Conservation (phyloP, 441 rosid species). For the Jatropha multifida region DNA sequence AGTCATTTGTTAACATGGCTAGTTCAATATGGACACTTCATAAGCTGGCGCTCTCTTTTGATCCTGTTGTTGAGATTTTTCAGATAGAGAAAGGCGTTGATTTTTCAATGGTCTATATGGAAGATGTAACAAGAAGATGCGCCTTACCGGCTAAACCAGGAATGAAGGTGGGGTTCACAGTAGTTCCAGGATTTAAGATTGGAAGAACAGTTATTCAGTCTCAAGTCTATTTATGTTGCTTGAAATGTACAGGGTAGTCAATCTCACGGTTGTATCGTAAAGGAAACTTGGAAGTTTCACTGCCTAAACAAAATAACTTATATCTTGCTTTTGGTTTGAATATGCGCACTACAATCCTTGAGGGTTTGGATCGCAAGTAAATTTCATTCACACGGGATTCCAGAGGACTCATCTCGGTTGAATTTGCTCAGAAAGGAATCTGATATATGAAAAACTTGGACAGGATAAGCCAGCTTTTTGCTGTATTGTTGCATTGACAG, state of each 20-base stretch:
- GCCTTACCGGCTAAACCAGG: constrained; percentile 36
- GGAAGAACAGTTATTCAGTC: constrained; percentile 64
- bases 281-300: constrained; percentile 6
- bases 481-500: not conserved
- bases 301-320: constrained; percentile 9
- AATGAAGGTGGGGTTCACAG: constrained; percentile 62
- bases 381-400: constrained; percentile 21
- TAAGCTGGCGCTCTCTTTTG: constrained; percentile 74
- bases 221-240: constrained; percentile 62
- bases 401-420: constrained; percentile 20
- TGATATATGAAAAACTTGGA: not conserved
- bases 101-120: constrained; percentile 82
- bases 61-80: constrained; percentile 65
- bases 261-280: constrained; percentile 10
- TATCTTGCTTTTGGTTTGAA: constrained; percentile 10
- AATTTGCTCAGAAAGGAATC: constrained; percentile 16
- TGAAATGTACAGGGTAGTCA: constrained; percentile 40
- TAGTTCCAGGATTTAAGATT: constrained; percentile 78
- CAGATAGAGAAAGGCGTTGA: constrained; percentile 59
- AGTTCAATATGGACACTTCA: constrained; percentile 83
- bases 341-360: constrained; percentile 16
- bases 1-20: constrained; percentile 70
- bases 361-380: constrained; percentile 15
- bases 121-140: constrained; percentile 55
- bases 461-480: constrained; percentile 10